These are phyloP conservation scores for Violaceomyces palustris DNA, from an alignment of 1,284 basidiomycete genomes.

Conservation along the genomic window DNA sequence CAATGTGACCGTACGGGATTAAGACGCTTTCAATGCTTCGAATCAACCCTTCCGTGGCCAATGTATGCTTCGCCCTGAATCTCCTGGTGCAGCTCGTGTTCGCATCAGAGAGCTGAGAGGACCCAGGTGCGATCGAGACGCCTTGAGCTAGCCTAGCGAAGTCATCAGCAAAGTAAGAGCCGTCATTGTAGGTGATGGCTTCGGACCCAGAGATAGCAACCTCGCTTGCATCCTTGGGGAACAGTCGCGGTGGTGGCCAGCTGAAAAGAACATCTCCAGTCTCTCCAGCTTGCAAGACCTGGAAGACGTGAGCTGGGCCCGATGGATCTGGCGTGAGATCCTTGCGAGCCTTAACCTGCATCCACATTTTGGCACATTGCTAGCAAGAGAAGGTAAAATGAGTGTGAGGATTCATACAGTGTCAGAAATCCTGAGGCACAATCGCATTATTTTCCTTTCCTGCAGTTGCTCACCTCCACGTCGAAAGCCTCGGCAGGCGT, in stretches of 20 bases:
- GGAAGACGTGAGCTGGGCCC: conserved; percentile 64
- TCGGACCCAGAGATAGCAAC: conserved; percentile 8
- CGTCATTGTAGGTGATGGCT: conserved; percentile 51
- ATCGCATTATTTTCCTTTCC: no score
- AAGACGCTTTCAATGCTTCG: conserved; percentile 78
- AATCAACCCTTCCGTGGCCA: conserved; percentile 60
- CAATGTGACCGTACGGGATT: conserved; percentile 77
- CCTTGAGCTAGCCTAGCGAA: conserved; percentile 75
- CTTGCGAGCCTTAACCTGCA: conserved; percentile 10
- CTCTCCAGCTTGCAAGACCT: conserved; percentile 64
- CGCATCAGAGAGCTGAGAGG: conserved; percentile 59
- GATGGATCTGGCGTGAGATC: conserved; percentile 4
- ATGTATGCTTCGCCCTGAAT: conserved; percentile 74
- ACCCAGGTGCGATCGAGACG: conserved; percentile 57
- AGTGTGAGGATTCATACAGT: no score
- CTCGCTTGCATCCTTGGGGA: conserved; percentile 5
- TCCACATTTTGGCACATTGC: conserved; percentile 30
- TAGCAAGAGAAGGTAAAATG: no score
- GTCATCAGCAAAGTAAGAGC: conserved; percentile 71
- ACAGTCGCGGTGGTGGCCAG: conserved; percentile 66
- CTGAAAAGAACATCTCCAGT: conserved; percentile 66
- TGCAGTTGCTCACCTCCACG: conserved; percentile 53
- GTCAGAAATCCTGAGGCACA: no score
- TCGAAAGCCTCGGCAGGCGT: conserved; percentile 57
- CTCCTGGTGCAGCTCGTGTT: conserved; percentile 89